These are phyloP conservation scores for Cyclotella baltica DNA, from an alignment of 108 stramenopile species.

Conservation along the genomic window DNA sequence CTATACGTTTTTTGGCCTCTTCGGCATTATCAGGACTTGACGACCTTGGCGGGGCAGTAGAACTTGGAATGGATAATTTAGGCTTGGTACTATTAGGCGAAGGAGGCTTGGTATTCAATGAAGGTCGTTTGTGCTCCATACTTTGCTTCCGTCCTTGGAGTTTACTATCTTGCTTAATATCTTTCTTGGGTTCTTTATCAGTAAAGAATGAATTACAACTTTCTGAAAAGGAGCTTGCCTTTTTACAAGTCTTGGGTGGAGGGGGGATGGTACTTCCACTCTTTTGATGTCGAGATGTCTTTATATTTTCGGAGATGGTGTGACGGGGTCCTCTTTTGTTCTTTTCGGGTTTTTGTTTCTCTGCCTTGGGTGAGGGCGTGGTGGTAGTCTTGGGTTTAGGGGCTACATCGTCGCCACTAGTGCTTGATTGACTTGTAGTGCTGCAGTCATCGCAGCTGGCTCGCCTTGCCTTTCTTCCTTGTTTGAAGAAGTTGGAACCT, in stretches of 20 bases:
- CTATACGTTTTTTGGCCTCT: constrained; percentile 18
- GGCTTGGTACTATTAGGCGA: not conserved
- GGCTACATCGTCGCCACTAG: constrained; percentile 22
- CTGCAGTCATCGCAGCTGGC: constrained; percentile 35
- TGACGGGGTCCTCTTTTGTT: not conserved
- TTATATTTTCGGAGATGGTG: not conserved
- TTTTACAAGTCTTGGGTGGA: not conserved
- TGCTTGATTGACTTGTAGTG: constrained; percentile 39
- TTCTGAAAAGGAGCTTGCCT: constrained; percentile 9
- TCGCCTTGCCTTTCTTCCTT: not conserved
- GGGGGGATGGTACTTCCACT: not conserved
- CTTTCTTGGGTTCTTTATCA: not conserved
- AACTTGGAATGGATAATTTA: not conserved
- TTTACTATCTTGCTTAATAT: not conserved
- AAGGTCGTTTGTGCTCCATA: not conserved
- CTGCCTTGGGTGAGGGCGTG: not conserved
- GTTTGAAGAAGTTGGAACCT: not conserved
- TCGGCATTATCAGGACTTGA: not conserved
- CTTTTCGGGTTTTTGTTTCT: not conserved
- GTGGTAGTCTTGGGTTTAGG: not conserved
- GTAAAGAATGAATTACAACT: constrained; percentile 15
- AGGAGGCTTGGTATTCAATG: not conserved
- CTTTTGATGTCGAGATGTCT: constrained; percentile 6
- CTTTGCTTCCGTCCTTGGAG: not conserved
- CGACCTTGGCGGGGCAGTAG: not conserved